Conservation (phyloP, 1,284 basidiomycete genomes). For the Tetrapyrgos nigripes region DNA sequence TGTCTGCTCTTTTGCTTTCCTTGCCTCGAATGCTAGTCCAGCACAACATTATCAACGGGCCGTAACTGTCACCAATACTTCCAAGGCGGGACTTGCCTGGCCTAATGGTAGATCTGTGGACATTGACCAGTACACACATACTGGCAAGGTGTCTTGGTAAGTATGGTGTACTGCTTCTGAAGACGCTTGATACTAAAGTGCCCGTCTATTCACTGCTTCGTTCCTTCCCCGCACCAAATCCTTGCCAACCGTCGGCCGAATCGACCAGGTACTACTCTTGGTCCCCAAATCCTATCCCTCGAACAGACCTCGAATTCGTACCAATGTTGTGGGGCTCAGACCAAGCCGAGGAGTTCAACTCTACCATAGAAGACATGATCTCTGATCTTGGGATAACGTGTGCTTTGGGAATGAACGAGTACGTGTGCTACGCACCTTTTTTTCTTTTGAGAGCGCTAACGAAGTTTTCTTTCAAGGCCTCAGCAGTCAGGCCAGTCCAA, state of each 20-base stretch:
- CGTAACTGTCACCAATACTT: slow-evolving; percentile 24
- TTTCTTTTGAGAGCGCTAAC: too few relatives aligned
- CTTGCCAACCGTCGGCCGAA: too few relatives aligned
- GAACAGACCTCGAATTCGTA: slow-evolving; percentile 45
- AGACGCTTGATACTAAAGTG: neutral
- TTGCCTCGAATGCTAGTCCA: neutral
- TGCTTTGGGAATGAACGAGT: slow-evolving; percentile 76
- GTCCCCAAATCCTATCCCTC: slow-evolving; percentile 37
- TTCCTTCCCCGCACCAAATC: too few relatives aligned
- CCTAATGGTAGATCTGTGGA: slow-evolving; percentile 54
- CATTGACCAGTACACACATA: slow-evolving; percentile 47
- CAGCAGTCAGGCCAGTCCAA: slow-evolving; percentile 66
- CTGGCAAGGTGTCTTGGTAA: slow-evolving; percentile 49
- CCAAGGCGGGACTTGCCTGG: slow-evolving; percentile 66
- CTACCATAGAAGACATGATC: slow-evolving; percentile 46
- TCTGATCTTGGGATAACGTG: slow-evolving; percentile 50
- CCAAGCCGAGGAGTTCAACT: slow-evolving; percentile 42
- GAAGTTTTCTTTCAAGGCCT: too few relatives aligned
- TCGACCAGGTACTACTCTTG: slow-evolving; percentile 67
- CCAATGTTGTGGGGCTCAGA: slow-evolving; percentile 69
- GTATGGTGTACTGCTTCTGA: slow-evolving; percentile 26
- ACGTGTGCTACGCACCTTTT: too few relatives aligned
- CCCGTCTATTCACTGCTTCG: neutral
- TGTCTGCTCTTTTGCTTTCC: slow-evolving; percentile 5
- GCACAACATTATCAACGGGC: neutral